A percentile compares a stretch with the other conserved stretches of the same genome.
These are phyloP conservation scores for Zygosaccharomyces siamensis DNA, from an alignment of 805 yeast genomes.

Conservation along the genomic window DNA sequence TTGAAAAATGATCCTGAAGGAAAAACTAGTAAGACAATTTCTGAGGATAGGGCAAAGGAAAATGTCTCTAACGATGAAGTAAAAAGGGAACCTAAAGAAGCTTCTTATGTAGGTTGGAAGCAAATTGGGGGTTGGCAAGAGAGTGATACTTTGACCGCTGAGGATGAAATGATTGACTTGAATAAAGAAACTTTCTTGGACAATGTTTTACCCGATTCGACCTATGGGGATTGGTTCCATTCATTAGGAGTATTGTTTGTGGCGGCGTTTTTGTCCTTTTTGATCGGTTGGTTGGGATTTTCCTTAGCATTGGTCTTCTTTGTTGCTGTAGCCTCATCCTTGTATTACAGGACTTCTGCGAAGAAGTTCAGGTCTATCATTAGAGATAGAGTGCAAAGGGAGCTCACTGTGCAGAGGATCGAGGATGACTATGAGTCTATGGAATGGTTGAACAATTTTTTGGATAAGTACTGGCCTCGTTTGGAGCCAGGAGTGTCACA, in stretches of 20 bases:
- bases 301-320: constrained; percentile 78
- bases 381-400: constrained; percentile 81
- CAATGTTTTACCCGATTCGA: constrained; percentile 63
- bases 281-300: constrained; percentile 70
- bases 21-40: constrained; percentile 20
- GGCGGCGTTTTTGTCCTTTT: constrained; percentile 70
- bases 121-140: constrained; percentile 87
- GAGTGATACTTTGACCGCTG: constrained; percentile 54
- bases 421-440: constrained; percentile 89
- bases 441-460: constrained; percentile 90
- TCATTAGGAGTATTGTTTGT: constrained; percentile 64
- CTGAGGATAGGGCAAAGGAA: constrained; percentile 20
- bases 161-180: constrained; percentile 70
- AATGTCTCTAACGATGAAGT: constrained; percentile 15
- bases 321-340: constrained; percentile 53
- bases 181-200: constrained; percentile 71
- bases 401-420: constrained; percentile 69
- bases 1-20: constrained; percentile 14
- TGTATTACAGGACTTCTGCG: constrained; percentile 78
- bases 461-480: constrained; percentile 88
- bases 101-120: constrained; percentile 87
- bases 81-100: constrained; percentile 32
- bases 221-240: constrained; percentile 96
- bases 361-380: constrained; percentile 70
- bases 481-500: constrained; percentile 87